These are phyloP conservation scores for Groenewaldozyma auringiensis DNA, from an alignment of 1,139 yeast species.

Conservation along the genomic window DNA sequence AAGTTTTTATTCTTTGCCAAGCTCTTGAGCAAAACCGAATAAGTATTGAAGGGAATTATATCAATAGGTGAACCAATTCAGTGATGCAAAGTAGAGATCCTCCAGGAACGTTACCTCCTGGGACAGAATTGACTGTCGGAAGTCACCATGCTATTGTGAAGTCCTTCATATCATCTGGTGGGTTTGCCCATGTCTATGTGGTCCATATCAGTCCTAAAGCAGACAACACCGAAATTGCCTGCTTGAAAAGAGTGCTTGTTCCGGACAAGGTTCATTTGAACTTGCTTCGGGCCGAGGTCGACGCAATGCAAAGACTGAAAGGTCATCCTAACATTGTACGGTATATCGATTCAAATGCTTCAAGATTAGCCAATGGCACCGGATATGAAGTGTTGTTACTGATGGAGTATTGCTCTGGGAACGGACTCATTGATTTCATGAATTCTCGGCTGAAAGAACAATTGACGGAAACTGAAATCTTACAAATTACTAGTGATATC, in stretches of 20 bases:
- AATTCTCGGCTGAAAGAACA: conserved; percentile 79
- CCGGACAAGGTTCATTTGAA: conserved; percentile 66
- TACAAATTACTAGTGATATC: conserved; percentile 75
- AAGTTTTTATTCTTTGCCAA: too few species aligned
- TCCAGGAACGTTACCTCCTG: conserved; percentile 56
- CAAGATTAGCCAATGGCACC: conserved; percentile 41
- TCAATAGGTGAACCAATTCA: too few species aligned
- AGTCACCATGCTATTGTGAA: conserved; percentile 51
- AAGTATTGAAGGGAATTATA: too few species aligned
- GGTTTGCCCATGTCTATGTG: conserved; percentile 73
- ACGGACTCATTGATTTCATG: conserved; percentile 90
- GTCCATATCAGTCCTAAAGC: conserved; percentile 47
- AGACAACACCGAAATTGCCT: conserved; percentile 34
- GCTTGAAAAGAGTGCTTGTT: conserved; percentile 68
- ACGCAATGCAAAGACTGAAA: conserved; percentile 69
- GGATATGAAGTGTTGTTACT: conserved; percentile 78
- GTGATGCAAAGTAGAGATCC: conserved; percentile 16
- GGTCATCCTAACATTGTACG: conserved; percentile 77
- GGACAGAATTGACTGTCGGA: conserved; percentile 60
- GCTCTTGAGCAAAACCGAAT: too few species aligned
- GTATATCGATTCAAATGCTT: conserved; percentile 91
- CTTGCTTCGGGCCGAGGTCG: conserved; percentile 66
- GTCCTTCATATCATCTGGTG: conserved; percentile 62
- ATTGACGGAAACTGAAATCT: conserved; percentile 72
- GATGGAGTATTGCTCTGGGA: conserved; percentile 82